These are phyloP conservation scores for Pisolithus marmoratus DNA, from an alignment of 768 basidiomycete genomes.

Conservation along the genomic window DNA sequence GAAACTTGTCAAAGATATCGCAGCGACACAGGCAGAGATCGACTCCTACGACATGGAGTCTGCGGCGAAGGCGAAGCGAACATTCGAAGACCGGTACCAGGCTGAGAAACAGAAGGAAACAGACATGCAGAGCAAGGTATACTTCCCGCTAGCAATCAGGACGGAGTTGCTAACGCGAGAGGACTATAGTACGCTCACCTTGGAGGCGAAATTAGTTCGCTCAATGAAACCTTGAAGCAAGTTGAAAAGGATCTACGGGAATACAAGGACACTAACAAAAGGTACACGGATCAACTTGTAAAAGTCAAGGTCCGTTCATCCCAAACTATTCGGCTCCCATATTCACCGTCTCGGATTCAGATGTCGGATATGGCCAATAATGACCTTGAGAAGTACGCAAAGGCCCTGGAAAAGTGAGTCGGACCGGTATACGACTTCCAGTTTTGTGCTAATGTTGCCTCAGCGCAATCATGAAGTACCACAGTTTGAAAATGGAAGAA, in stretches of 20 bases:
- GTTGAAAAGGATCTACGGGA: slow-evolving; percentile 71
- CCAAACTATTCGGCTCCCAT: background rate
- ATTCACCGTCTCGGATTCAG: slow-evolving; percentile 33
- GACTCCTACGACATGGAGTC: slow-evolving; percentile 77
- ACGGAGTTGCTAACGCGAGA: background rate
- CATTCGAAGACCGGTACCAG: slow-evolving; percentile 78
- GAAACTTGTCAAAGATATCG: slow-evolving; percentile 60
- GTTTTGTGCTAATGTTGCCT: slow-evolving; percentile 11
- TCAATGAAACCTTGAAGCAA: slow-evolving; percentile 58
- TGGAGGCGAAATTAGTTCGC: slow-evolving; percentile 75
- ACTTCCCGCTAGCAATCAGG: slow-evolving; percentile 10
- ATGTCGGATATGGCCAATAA: slow-evolving; percentile 97
- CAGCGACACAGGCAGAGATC: slow-evolving; percentile 62
- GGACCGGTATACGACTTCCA: background rate
- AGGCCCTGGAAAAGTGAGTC: slow-evolving; percentile 90
- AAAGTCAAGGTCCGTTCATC: slow-evolving; percentile 74
- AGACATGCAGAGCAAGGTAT: slow-evolving; percentile 62
- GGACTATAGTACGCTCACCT: slow-evolving; percentile 64
- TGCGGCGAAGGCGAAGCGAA: slow-evolving; percentile 76
- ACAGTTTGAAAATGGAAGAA: slow-evolving; percentile 97
- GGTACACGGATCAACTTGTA: slow-evolving; percentile 86
- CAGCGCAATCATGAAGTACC: slow-evolving; percentile 99
- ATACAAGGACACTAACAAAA: slow-evolving; percentile 80
- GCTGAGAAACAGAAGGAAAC: slow-evolving; percentile 68
- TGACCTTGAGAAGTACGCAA: slow-evolving; percentile 96